phyloP scores from a whole-genome alignment of 2,329 filamentous ascomycete species.

The Microsporum canis region DNA sequence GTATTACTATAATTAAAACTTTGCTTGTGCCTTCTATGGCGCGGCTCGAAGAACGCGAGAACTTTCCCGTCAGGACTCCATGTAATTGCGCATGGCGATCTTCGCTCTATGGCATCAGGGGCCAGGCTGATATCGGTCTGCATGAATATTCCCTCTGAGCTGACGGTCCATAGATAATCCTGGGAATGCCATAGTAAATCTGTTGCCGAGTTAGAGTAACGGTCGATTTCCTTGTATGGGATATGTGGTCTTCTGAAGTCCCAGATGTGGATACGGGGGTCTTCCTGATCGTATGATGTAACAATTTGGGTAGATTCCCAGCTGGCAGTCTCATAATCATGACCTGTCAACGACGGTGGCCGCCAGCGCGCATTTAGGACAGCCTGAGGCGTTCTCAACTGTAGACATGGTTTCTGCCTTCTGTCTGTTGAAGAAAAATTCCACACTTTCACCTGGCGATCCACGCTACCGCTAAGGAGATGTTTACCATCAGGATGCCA shows the following conservation, averaged over 20 bases:
- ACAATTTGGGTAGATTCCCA: slow-evolving; percentile 53
- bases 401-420: slow-evolving; percentile 48
- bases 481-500: slow-evolving; percentile 59
- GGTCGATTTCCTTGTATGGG: slow-evolving; percentile 51
- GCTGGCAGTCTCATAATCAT: slow-evolving; percentile 40
- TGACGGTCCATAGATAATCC: slow-evolving; percentile 54
- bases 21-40: slow-evolving; percentile 34
- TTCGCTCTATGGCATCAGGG: slow-evolving; percentile 47
- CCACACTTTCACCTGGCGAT: slow-evolving; percentile 54
- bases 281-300: slow-evolving; percentile 51
- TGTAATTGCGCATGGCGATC: slow-evolving; percentile 45
- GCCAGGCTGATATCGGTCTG: slow-evolving; percentile 52
- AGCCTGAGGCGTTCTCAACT: slow-evolving; percentile 50
- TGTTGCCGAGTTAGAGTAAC: slow-evolving; percentile 44
- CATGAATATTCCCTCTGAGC: slow-evolving; percentile 49
- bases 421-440: slow-evolving; percentile 48
- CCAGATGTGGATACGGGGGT: slow-evolving; percentile 52
- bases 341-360: slow-evolving; percentile 46
- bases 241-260: slow-evolving; percentile 51
- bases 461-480: slow-evolving; percentile 50
- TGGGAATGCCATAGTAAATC: slow-evolving; percentile 55
- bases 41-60: slow-evolving; percentile 43
- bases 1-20: slow-evolving; percentile 23
- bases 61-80: slow-evolving; percentile 49
- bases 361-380: slow-evolving; percentile 53